These are phyloP conservation scores for Skeletonema marinoi DNA, from an alignment of 108 stramenopile genomes.

Conservation along the genomic window DNA sequence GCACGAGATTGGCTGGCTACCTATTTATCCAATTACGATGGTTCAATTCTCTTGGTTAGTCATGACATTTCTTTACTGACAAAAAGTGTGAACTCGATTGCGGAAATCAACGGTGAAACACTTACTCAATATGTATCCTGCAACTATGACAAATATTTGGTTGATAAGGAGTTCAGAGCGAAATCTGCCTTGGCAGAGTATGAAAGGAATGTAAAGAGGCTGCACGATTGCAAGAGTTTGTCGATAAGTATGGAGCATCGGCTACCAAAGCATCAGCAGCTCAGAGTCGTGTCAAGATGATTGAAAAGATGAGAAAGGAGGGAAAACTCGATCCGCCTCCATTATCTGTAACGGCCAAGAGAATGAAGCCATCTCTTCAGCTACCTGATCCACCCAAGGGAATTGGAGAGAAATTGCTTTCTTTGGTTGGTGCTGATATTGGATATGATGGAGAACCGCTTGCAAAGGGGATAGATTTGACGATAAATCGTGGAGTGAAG, in stretches of 20 bases:
- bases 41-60: slow-evolving; percentile 82
- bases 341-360: slow-evolving; percentile 46
- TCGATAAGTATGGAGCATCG: slow-evolving; percentile 86
- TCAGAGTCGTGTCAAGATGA: slow-evolving; percentile 87
- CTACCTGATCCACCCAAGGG: slow-evolving; percentile 67
- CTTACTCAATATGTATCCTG: slow-evolving; percentile 57
- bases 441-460: slow-evolving; percentile 56
- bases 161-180: slow-evolving; percentile 78
- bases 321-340: slow-evolving; percentile 75
- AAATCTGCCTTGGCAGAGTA: slow-evolving; percentile 78
- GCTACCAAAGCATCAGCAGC: slow-evolving; percentile 90
- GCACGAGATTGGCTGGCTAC: slow-evolving; percentile 85
- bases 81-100: slow-evolving; percentile 80
- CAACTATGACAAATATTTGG: slow-evolving; percentile 75
- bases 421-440: slow-evolving; percentile 64
- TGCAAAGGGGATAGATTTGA: slow-evolving; percentile 40
- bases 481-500: slow-evolving; percentile 55
- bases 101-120: slow-evolving; percentile 75
- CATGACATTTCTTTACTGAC: slow-evolving; percentile 86
- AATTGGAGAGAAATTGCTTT: slow-evolving; percentile 66
- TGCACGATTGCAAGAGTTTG: slow-evolving; percentile 84
- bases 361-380: slow-evolving; percentile 41
- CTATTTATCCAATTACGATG: slow-evolving; percentile 81
- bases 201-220: slow-evolving; percentile 85
- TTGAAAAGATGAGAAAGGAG: slow-evolving; percentile 84